Evolutionary conservation across 345 rosid species (phyloP).

Genomic region (Eucalyptus pauciflora): DNA sequence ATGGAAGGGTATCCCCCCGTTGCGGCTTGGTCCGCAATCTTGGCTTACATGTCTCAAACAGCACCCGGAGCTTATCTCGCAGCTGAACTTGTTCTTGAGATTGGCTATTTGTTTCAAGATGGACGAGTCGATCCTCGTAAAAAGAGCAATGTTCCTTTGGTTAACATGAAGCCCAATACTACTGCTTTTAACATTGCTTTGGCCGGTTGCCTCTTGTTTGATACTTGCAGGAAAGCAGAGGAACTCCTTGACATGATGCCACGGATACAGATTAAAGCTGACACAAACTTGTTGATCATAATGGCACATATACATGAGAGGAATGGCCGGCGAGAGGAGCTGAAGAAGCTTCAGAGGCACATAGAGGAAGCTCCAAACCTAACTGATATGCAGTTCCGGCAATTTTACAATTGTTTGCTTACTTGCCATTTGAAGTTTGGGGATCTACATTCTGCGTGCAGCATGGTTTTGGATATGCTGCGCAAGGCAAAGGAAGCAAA

Average conservation of each 20-base stretch:
- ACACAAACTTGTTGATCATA: conserved; percentile 46
- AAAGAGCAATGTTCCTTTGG: conserved; percentile 64
- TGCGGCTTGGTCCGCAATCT: conserved; percentile 62
- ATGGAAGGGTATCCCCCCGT: conserved; percentile 69
- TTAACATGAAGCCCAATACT: conserved; percentile 86
- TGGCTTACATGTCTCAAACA: conserved; percentile 62
- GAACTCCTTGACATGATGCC: conserved; percentile 79
- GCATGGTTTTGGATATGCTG: conserved; percentile 87
- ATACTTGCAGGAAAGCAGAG: conserved; percentile 86
- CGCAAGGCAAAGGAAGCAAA: conserved; percentile 62
- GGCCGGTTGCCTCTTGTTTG: conserved; percentile 73
- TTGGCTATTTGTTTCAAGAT: conserved; percentile 67
- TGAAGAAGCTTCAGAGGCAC: conserved; percentile 76
- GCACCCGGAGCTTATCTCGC: conserved; percentile 77
- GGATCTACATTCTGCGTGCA: conserved; percentile 72
- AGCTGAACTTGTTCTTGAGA: conserved; percentile 83
- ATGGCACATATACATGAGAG: conserved; percentile 85
- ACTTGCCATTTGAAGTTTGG: conserved; percentile 76
- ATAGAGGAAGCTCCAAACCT: conserved; percentile 66
- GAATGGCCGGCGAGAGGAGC: conserved; percentile 78
- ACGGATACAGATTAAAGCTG: conserved; percentile 43
- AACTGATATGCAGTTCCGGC: conserved; percentile 59
- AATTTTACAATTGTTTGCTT: conserved; percentile 69
- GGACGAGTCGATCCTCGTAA: conserved; percentile 78
- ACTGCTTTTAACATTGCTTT: conserved; percentile 60